Base-by-base conservation (phyloP, 371 early-diverging fungal genomes). In the Mucor irregularis region DNA sequence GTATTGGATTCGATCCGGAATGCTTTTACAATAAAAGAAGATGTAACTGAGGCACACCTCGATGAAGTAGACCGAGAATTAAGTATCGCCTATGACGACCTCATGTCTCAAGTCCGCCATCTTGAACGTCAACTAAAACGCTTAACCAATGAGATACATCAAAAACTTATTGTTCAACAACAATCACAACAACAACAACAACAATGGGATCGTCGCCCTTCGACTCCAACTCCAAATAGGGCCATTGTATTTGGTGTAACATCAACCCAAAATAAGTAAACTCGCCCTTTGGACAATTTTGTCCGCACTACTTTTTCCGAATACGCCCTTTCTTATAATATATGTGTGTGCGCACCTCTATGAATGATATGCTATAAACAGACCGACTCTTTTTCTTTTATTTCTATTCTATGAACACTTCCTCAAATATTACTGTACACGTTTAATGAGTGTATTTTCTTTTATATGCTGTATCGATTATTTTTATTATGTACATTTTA, bases 21-120 rank as follows among this genome's bases (percentile, higher is more conserved):
- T 31, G 63, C 63, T 13, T 62, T 57, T 29, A 38, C 53, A 3
- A 26, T 53, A 1, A 45, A 53, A 17, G 28, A 50, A 22, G 22
- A 45, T 17, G 24, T 30, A 11, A 45, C 65, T 4, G 69, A 68
- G 30, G 61, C 68, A 44, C 47, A 64, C 33, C 34, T 47, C 31
- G 48, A 62, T 26, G 53, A 62, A 11, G 38, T 62, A n/a, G 58
- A 62, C 26, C 38, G 43, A 26, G 63, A 62, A 49, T 24, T 62
- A 21, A 46, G 58, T 24, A 52, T 51, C 24, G 58, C 57, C 13
- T 62, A 62, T 29, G 63, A 62, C 37, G 63, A 62, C 19, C 19
- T 62, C 8, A 58, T 53, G 53, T 52, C 63, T 17, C 63, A 62
- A 43, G 63, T 58, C 1, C 30, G 63, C 29, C 63, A 57, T 34